Conservation (phyloP, 768 basidiomycete genomes). For the Amanita polypyramis region DNA sequence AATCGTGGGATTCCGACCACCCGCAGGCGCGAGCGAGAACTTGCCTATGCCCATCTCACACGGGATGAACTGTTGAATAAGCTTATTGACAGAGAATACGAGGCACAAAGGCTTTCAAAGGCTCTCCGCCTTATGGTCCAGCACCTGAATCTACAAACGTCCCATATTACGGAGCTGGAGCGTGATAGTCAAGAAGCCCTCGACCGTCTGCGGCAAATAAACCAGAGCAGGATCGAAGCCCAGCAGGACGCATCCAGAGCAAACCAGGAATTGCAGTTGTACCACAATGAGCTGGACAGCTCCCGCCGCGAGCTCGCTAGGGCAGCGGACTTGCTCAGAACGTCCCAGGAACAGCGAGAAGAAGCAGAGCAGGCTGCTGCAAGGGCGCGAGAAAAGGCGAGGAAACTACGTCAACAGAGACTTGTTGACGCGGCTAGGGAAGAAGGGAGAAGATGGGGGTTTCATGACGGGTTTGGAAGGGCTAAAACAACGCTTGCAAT, state of each 20-base stretch:
- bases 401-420: slow-evolving; percentile 39
- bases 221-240: slow-evolving; percentile 24
- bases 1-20: slow-evolving; percentile 1
- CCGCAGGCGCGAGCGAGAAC: slow-evolving; percentile 14
- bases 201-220: slow-evolving; percentile 23
- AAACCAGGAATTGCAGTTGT: slow-evolving; percentile 25
- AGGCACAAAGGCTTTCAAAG: slow-evolving; percentile 23
- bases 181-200: slow-evolving; percentile 21
- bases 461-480: slow-evolving; percentile 37
- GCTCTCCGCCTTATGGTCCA: slow-evolving; percentile 25
- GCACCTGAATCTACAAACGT: slow-evolving; percentile 24
- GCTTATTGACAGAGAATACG: slow-evolving; percentile 23
- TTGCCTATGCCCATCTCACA: slow-evolving; percentile 11
- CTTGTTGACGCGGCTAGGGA: slow-evolving; percentile 44
- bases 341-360: slow-evolving; percentile 39
- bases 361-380: slow-evolving; percentile 48
- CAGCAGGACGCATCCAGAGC: slow-evolving; percentile 27
- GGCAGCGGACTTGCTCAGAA: slow-evolving; percentile 37
- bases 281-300: slow-evolving; percentile 28
- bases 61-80: slow-evolving; percentile 21
- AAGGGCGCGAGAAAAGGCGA: slow-evolving; percentile 38
- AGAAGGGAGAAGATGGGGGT: slow-evolving; percentile 42
- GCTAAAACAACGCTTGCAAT: slow-evolving; percentile 22
- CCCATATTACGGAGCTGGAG: slow-evolving; percentile 24
- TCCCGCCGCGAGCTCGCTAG: slow-evolving; percentile 40